Evolutionary conservation across 2,329 filamentous ascomycete genomes (phyloP), one percentile per base, ranked within the genome.

Genomic region (Trichoderma sp.): DNA sequence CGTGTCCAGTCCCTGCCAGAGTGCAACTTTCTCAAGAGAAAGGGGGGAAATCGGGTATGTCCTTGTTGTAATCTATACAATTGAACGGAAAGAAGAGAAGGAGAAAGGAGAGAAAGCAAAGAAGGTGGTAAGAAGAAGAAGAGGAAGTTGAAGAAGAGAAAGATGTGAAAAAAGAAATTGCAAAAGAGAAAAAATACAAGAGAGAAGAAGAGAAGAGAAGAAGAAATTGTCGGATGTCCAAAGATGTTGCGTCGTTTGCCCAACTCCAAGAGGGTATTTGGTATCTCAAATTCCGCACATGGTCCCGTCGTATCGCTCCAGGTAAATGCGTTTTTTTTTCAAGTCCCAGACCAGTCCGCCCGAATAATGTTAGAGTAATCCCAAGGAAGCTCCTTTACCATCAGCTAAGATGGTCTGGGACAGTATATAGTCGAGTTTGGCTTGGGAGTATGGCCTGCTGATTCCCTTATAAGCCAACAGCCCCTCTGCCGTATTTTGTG

Each of bases 51-150:
- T 45, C 24, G 16, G 31, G 27, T 71, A 53, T 69, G 66, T 64
- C 41, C 41, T 75, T 75, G 73, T 75, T 75, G 73, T 63, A 75
- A 75, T 75, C 73, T 75, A 75, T 75, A 75, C 65, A 64, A 66
- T 45, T n/a, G 59, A 71, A 71, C 35, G 62, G 31, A 31, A 68
- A 68, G 59, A 68, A 75, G 38, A 24, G 41, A 64, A 62, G 56
- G 24, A 33, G 35, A 31, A 74, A 62, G 24, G 16, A 60, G 27
- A 8, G 56, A n/a, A 63, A 24, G 11, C 3, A n/a, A 35, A n/a
- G 29, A 35, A 33, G 33, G 31, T 9, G 31, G 4, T 6, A 12
- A 12, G 6, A 31, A 21, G 29, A 27, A 33, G 29, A 35, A 35
- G 12, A 41, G 4, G 9, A 18, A 24, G 24, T 6, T 8, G 16